Base-by-base conservation (phyloP, 768 basidiomycete genomes). In the Auricularia sp. region DNA sequence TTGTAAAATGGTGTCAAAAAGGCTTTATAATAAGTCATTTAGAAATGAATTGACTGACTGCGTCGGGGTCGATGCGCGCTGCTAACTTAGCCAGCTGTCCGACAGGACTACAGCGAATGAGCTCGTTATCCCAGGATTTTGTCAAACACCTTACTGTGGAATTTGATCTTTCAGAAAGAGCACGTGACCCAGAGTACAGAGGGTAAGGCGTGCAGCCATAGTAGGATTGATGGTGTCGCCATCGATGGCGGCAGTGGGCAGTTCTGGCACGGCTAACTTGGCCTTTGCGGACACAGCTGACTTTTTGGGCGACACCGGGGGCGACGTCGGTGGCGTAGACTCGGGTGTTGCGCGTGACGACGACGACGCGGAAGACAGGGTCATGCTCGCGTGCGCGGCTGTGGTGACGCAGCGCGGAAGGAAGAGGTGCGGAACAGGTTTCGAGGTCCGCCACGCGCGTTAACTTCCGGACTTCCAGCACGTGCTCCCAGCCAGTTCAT, bases 81-180 rank as follows among this genome's bases (percentile, higher is more conserved):
- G 59, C 62, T 36, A 65, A 45, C 24, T 62, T 39, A 16, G 47
- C 39, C 29, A 68, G 51, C n/a, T 65, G 62, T 5, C 16, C 44
- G 35, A 65, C 37, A 4, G 67, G 67, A 54, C 65, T 66, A 33
- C 54, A 7, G 21, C 3, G 16, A 6, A 45, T 47, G 63, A 36
- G 1, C 39, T 24, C 36, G 39, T 0, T 62, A 16, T 13, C 59
- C 61, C 24, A 21, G 24, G 21, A 54, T 13, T 42, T 37, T 33
- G 3, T 81, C 89, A 75, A 29, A 29, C 29, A 29, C 29, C 29
- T 29, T 70, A 91, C 89, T 91, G 85, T 1, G 89, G 90, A 0
- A 91, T 78, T 69, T 92, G 90, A 67, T 82, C 87, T 72, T 92
- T 92, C 64, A 92, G 76, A 70, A 89, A 92, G 18, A 92, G 72